These are phyloP conservation scores for Plasmopara halstedii DNA, from an alignment of 352 stramenopile genomes.

Conservation along the genomic window DNA sequence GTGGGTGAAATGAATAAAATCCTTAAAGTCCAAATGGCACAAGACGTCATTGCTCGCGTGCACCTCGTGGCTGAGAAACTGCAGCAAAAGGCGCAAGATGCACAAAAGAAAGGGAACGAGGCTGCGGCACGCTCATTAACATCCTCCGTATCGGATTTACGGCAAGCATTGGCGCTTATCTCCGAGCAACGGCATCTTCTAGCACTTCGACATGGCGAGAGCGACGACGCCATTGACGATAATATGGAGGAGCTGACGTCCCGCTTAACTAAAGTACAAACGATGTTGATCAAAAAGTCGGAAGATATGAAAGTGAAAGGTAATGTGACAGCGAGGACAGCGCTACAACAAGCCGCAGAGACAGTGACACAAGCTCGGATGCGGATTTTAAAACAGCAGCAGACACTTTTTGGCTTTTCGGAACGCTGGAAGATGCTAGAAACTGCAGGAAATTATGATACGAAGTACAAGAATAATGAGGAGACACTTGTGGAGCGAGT, in stretches of 20 bases:
- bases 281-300: slow-evolving; percentile 62
- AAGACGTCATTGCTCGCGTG: slow-evolving; percentile 54
- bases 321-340: slow-evolving; percentile 42
- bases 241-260: slow-evolving; percentile 29
- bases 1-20: too few relatives aligned
- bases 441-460: neutral
- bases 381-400: slow-evolving; percentile 41
- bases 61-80: slow-evolving; percentile 72
- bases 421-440: slow-evolving; percentile 13
- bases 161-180: slow-evolving; percentile 41
- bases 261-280: slow-evolving; percentile 35
- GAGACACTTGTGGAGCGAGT: slow-evolving; percentile 8
- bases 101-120: slow-evolving; percentile 50
- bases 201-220: slow-evolving; percentile 15
- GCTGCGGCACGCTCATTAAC: slow-evolving; percentile 34
- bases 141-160: slow-evolving; percentile 47
- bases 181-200: slow-evolving; percentile 50
- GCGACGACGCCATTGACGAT: slow-evolving; percentile 15
- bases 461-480: slow-evolving; percentile 7
- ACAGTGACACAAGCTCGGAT: slow-evolving; percentile 28
- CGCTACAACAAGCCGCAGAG: slow-evolving; percentile 45
- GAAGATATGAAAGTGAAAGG: slow-evolving; percentile 69
- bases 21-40: slow-evolving; percentile 34
- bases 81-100: slow-evolving; percentile 55
- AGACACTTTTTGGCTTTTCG: slow-evolving; percentile 34